Conservation (phyloP, 345 rosid species). For the Gossypium anomalum region DNA sequence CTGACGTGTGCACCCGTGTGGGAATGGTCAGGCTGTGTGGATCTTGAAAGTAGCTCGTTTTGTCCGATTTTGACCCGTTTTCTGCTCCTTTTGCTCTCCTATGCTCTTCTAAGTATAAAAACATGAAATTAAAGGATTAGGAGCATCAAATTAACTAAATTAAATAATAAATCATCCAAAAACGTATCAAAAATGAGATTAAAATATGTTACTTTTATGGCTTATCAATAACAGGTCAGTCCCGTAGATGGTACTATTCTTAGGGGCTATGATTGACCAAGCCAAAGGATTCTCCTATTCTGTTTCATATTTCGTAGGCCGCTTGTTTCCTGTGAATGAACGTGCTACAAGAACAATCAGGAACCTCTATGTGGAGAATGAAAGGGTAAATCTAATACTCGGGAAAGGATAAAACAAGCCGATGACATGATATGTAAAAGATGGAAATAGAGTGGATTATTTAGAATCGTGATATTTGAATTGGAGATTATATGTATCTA, state of each 20-base stretch:
- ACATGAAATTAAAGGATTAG: too few species aligned
- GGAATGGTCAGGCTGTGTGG: too few species aligned
- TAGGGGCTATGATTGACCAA: slow-evolving; percentile 88
- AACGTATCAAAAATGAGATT: too few species aligned
- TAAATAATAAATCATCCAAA: too few species aligned
- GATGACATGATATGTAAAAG: background rate
- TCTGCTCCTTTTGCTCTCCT: too few species aligned
- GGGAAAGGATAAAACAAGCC: background rate
- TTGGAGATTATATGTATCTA: too few species aligned
- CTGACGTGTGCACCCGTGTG: too few species aligned
- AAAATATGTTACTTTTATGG: too few species aligned
- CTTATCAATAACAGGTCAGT: slow-evolving; percentile 50
- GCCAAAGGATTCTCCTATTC: slow-evolving; percentile 93
- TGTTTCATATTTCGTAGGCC: slow-evolving; percentile 48
- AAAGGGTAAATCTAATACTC: slow-evolving; percentile 57
- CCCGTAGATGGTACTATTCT: slow-evolving; percentile 88
- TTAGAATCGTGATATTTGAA: background rate
- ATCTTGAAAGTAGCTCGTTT: too few species aligned
- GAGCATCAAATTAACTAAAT: too few species aligned
- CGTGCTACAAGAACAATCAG: background rate
- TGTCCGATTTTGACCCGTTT: too few species aligned
- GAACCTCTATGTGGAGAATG: slow-evolving; percentile 89
- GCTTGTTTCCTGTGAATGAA: slow-evolving; percentile 14
- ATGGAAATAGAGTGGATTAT: background rate
- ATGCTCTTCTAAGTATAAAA: too few species aligned